These are phyloP conservation scores for Blastocystis sp. DNA, from an alignment of 352 stramenopile species.

Conservation along the genomic window DNA sequence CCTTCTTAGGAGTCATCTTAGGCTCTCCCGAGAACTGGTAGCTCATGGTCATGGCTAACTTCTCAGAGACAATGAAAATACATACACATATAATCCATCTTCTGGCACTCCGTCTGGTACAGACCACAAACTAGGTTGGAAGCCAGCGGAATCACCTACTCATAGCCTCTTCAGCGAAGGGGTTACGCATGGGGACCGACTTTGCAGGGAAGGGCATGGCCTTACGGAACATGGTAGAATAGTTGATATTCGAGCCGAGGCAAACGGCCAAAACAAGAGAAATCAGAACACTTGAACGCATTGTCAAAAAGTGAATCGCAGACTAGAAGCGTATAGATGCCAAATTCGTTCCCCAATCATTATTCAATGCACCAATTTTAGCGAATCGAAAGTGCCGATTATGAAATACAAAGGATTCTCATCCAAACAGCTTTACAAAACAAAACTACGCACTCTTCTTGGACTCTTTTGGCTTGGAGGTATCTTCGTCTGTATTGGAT, in stretches of 20 bases:
- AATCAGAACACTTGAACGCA: background rate
- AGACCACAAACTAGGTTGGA: background rate
- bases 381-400: too few relatives aligned
- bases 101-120: background rate
- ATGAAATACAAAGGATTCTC: too few relatives aligned
- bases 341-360: too few relatives aligned
- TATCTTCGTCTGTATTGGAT: background rate
- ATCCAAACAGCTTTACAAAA: too few relatives aligned
- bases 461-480: too few relatives aligned
- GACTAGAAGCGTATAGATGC: too few relatives aligned
- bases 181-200: background rate
- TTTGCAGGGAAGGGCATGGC: background rate
- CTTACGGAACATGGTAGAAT: too few relatives aligned
- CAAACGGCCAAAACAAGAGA: background rate
- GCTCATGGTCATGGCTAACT: background rate
- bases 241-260: too few relatives aligned
- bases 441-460: too few relatives aligned
- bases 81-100: background rate
- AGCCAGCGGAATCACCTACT: background rate
- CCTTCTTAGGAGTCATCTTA: background rate
- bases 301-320: background rate
- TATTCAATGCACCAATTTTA: too few relatives aligned
- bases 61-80: background rate
- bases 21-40: background rate
- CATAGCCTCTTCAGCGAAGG: background rate